Evolutionary conservation across 257 asterid genomes (phyloP).

Genomic region (Jasminum sambac): DNA sequence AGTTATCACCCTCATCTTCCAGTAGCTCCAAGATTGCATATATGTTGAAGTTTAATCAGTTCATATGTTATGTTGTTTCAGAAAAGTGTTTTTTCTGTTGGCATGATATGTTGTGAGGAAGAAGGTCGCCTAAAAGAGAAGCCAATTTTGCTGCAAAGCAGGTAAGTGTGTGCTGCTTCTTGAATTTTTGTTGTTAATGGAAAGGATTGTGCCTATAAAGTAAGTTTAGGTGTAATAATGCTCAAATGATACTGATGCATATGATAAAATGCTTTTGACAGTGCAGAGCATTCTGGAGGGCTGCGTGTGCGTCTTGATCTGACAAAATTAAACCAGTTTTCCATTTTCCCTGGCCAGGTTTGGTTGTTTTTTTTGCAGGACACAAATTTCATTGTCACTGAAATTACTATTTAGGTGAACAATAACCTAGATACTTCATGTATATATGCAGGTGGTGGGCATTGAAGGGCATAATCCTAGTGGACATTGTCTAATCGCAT

Average conservation of each 20-base stretch:
- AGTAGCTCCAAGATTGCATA: conserved; percentile 17
- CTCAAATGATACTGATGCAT: conserved; percentile 15
- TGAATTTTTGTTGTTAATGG: conserved; percentile 7
- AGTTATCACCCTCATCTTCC: conserved; percentile 20
- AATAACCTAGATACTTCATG: conserved; percentile 25
- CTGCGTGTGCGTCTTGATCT: conserved; percentile 95
- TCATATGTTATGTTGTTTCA: conserved; percentile 36
- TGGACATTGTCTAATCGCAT: conserved; percentile 94
- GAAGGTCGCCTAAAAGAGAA: conserved; percentile 97
- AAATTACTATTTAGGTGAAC: conserved; percentile 21
- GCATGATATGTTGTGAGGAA: conserved; percentile 96
- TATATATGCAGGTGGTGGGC: conserved; percentile 70
- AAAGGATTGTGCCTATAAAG: background rate
- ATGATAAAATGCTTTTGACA: conserved; percentile 32
- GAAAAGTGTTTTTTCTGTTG: conserved; percentile 86
- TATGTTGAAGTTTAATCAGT: conserved; percentile 21
- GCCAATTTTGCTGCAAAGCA: conserved; percentile 88
- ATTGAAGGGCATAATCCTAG: conserved; percentile 96
- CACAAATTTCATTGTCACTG: conserved; percentile 26
- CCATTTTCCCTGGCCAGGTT: conserved; percentile 99
- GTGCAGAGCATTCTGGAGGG: conserved; percentile 98
- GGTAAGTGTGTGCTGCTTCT: conserved; percentile 42
- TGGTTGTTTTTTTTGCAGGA: conserved; percentile 11
- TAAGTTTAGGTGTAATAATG: conserved; percentile 6
- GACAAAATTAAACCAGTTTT: conserved; percentile 75